These are phyloP conservation scores for Sphagnum contortum DNA, from an alignment of 225 moss, liverwort and hornwort genomes.

Conservation along the genomic window DNA sequence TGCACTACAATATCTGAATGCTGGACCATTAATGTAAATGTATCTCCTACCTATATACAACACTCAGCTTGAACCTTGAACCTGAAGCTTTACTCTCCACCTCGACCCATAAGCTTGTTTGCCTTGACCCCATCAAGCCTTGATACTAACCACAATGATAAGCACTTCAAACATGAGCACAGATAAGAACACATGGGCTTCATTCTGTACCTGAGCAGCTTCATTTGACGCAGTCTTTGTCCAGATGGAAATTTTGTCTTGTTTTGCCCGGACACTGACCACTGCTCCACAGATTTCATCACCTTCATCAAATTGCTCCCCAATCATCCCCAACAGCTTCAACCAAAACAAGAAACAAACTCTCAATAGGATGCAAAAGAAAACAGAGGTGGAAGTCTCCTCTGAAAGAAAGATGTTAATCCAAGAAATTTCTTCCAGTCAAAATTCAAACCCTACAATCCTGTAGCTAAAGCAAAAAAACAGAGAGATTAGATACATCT, in stretches of 20 bases:
- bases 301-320: conserved; percentile 88
- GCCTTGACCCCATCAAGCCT: neutral
- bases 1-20: too few species aligned
- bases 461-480: neutral
- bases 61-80: too few species aligned
- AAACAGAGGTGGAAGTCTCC: neutral
- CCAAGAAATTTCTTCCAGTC: neutral
- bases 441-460: neutral
- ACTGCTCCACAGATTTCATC: conserved; percentile 94
- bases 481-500: too few species aligned
- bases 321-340: conserved; percentile 79
- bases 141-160: neutral
- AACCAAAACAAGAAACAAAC: too few species aligned
- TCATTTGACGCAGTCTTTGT: conserved; percentile 93
- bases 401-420: neutral
- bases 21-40: neutral
- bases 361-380: conserved; percentile 14
- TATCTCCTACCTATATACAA: neutral
- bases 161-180: neutral
- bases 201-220: conserved; percentile 62
- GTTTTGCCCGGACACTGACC: conserved; percentile 67
- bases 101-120: too few species aligned
- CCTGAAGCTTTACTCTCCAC: too few species aligned
- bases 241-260: conserved; percentile 94
- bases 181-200: neutral